Conservation (phyloP, 1,284 basidiomycete species). For the Exsudoporus floridanus region DNA sequence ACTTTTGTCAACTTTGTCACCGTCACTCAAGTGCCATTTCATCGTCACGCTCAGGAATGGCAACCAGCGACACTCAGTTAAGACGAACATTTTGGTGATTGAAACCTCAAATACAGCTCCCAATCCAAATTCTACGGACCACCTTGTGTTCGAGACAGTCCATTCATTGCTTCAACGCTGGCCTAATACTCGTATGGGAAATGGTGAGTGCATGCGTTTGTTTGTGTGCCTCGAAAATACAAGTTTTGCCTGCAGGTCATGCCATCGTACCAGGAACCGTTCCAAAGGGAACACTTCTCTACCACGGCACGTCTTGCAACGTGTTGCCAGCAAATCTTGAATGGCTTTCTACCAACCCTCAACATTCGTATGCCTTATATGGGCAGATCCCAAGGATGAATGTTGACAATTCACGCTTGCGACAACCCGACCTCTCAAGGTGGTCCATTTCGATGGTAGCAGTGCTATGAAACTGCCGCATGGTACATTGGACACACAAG, state of each 20-base stretch:
- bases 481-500: slow-evolving; percentile 43
- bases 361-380: slow-evolving; percentile 42
- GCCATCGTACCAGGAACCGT: slow-evolving; percentile 40
- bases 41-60: neutral
- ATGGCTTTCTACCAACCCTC: slow-evolving; percentile 43
- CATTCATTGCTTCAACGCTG: slow-evolving; percentile 42
- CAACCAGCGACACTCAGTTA: neutral
- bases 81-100: slow-evolving; percentile 2
- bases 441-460: slow-evolving; percentile 46
- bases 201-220: slow-evolving; percentile 32
- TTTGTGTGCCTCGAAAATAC: too few relatives aligned
- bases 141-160: too few relatives aligned
- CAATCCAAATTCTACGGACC: slow-evolving; percentile 4
- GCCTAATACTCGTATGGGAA: slow-evolving; percentile 49
- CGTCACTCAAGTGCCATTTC: slow-evolving; percentile 9
- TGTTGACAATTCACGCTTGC: slow-evolving; percentile 42
- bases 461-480: slow-evolving; percentile 37
- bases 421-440: slow-evolving; percentile 35
- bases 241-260: slow-evolving; percentile 35
- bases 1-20: neutral
- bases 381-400: slow-evolving; percentile 9
- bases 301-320: slow-evolving; percentile 35
- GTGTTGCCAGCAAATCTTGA: slow-evolving; percentile 35
- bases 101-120: slow-evolving; percentile 15
- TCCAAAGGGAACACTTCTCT: slow-evolving; percentile 41